Percentiles rank a stretch among this genome's conserved stretches.
Evolutionary conservation across 1,284 basidiomycete genomes (phyloP).

Genomic region (Apiotrichum brassicae): DNA sequence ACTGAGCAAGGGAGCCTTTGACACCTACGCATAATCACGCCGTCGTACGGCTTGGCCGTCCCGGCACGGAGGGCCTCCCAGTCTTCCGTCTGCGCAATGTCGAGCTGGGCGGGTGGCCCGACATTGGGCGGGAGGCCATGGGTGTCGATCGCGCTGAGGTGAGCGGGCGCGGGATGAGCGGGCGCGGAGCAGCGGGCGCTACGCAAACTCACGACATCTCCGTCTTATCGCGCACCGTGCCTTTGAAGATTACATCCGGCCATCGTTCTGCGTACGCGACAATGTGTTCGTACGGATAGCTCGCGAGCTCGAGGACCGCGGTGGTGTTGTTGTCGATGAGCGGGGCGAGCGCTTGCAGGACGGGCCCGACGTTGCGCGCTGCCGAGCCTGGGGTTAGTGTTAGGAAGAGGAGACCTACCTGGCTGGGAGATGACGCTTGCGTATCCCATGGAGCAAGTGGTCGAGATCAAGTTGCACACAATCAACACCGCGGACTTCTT

Average conservation of each 20-base stretch:
- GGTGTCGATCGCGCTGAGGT: neutral
- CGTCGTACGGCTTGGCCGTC: conserved; percentile 8
- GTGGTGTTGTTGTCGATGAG: conserved; percentile 12
- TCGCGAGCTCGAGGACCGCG: conserved; percentile 31
- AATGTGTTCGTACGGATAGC: conserved; percentile 31
- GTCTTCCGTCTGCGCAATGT: conserved; percentile 16
- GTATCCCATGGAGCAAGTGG: no score
- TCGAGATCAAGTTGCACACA: no score
- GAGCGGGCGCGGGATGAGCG: neutral
- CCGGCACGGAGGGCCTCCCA: conserved; percentile 11
- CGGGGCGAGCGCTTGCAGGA: conserved; percentile 21
- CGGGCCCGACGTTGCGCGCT: conserved; percentile 25
- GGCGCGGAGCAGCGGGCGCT: neutral
- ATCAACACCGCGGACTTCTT: no score
- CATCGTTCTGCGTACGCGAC: conserved; percentile 20
- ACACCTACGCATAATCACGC: conserved; percentile 24
- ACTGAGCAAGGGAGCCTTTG: no score
- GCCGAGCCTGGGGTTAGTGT: conserved; percentile 24
- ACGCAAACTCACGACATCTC: conserved; percentile 23
- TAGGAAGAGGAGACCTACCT: conserved; percentile 7
- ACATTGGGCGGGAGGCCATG: conserved; percentile 15
- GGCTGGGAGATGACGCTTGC: conserved; percentile 30
- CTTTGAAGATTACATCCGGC: conserved; percentile 25
- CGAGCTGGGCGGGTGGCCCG: conserved; percentile 14
- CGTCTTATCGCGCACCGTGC: conserved; percentile 21